Percentiles rank a stretch among this genome's conserved stretches.
Conservation (phyloP, 2,329 filamentous ascomycete genomes). For the Pestalotiopsis sp. region DNA sequence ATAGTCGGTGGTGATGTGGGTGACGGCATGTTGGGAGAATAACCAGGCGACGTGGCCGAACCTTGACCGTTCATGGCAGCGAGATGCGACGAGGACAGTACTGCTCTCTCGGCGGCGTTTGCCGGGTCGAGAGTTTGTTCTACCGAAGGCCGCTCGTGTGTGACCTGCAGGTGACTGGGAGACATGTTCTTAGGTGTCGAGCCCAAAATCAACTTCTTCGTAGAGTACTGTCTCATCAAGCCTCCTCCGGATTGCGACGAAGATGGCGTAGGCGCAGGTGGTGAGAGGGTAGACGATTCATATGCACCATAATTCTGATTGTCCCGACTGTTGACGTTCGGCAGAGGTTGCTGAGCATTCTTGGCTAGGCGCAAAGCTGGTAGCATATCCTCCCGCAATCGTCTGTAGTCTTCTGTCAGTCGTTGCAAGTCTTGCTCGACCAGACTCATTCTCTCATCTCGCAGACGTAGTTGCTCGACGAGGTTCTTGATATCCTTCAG, state of each 20-base stretch:
- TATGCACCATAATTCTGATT: constrained; percentile 50
- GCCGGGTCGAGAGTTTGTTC: constrained; percentile 71
- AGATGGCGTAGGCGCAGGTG: constrained; percentile 59
- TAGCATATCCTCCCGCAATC: constrained; percentile 87
- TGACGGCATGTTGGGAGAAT: constrained; percentile 70
- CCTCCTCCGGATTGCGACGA: constrained; percentile 53
- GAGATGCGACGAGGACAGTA: constrained; percentile 70
- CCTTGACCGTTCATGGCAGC: constrained; percentile 69
- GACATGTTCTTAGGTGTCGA: constrained; percentile 76
- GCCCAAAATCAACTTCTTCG: constrained; percentile 74
- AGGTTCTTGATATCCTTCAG: constrained; percentile 91
- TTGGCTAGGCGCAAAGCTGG: constrained; percentile 90
- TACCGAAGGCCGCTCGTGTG: constrained; percentile 66
- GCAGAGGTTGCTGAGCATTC: constrained; percentile 87
- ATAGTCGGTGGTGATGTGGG: constrained; percentile 68
- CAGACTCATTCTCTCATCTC: constrained; percentile 86
- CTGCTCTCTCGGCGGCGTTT: constrained; percentile 68
- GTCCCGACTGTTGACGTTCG: constrained; percentile 47
- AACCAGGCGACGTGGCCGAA: constrained; percentile 57
- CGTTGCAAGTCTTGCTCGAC: constrained; percentile 83
- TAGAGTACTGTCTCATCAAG: constrained; percentile 74
- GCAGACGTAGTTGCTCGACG: constrained; percentile 84
- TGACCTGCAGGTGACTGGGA: constrained; percentile 71
- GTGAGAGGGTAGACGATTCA: constrained; percentile 54
- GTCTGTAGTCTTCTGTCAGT: constrained; percentile 85